Percentiles rank a stretch among this genome's conserved stretches.
Evolutionary conservation across 768 basidiomycete genomes (phyloP).

Genomic region (Neoboletus brunneissimus): DNA sequence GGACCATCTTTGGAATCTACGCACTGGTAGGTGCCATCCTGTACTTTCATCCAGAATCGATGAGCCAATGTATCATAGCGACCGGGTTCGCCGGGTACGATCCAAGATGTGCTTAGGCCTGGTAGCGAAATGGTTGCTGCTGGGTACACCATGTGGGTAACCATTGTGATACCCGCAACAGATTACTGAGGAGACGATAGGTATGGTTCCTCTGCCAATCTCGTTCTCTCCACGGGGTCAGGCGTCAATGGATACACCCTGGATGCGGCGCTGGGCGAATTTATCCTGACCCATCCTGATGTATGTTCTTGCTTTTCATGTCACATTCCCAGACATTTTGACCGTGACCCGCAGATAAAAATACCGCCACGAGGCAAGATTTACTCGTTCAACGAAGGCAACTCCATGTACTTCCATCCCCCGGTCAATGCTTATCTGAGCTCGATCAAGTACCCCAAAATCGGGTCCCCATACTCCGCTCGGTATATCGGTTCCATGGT

Average conservation of each 20-base stretch:
- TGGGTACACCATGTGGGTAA: slow-evolving; percentile 90
- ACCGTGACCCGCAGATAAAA: slow-evolving; percentile 58
- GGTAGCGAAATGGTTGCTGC: slow-evolving; percentile 97
- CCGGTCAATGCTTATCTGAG: slow-evolving; percentile 81
- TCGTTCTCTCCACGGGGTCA: slow-evolving; percentile 90
- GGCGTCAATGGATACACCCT: slow-evolving; percentile 99
- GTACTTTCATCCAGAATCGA: background rate
- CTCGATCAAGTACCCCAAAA: slow-evolving; percentile 85
- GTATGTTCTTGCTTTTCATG: slow-evolving; percentile 40
- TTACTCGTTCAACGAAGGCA: slow-evolving; percentile 99
- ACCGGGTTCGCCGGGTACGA: slow-evolving; percentile 71
- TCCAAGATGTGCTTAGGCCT: slow-evolving; percentile 88
- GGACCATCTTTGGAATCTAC: slow-evolving; percentile 97
- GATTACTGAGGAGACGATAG: slow-evolving; percentile 32
- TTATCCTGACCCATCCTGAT: slow-evolving; percentile 97
- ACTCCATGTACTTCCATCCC: slow-evolving; percentile 88
- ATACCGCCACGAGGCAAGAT: slow-evolving; percentile 96
- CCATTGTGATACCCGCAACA: background rate
- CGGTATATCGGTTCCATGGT: slow-evolving; percentile 99
- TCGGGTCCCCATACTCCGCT: slow-evolving; percentile 80
- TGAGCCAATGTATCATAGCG: slow-evolving; percentile 40
- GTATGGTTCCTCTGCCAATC: slow-evolving; percentile 95
- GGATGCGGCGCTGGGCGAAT: slow-evolving; percentile 93
- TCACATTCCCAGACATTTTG: background rate
- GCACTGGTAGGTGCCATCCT: slow-evolving; percentile 61